Percentiles rank a stretch among this genome's conserved stretches.
phyloP scores from a whole-genome alignment of 306 rosid genomes.

The Lagenaria siceraria region DNA sequence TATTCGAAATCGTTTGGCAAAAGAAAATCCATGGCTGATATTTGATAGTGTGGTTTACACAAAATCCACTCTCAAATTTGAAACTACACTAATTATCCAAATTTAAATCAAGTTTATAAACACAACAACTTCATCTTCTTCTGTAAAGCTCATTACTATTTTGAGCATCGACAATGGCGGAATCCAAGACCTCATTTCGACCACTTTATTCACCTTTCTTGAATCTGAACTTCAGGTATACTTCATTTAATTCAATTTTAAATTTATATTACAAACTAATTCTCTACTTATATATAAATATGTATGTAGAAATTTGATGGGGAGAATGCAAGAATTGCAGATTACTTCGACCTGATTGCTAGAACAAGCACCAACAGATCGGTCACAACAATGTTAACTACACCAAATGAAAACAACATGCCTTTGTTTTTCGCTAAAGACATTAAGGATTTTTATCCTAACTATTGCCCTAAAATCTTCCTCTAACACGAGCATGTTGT shows the following conservation, averaged over 20 bases:
- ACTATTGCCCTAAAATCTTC: background rate
- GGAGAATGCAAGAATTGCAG: background rate
- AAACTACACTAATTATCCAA: too few relatives aligned
- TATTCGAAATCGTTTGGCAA: too few relatives aligned
- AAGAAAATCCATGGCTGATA: too few relatives aligned
- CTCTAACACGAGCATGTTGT: background rate
- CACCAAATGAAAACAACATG: background rate
- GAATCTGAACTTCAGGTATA: background rate
- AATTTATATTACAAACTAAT: too few relatives aligned
- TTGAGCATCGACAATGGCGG: slow-evolving; percentile 82
- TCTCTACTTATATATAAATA: too few relatives aligned
- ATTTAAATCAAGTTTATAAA: too few relatives aligned
- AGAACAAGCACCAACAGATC: background rate
- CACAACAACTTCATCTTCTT: slow-evolving; percentile 18
- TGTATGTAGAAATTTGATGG: background rate
- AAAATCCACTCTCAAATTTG: too few relatives aligned
- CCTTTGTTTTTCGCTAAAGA: background rate
- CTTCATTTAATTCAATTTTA: slow-evolving; percentile 10
- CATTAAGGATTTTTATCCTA: background rate
- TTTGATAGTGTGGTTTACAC: too few relatives aligned
- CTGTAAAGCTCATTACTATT: slow-evolving; percentile 35
- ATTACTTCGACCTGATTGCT: background rate
- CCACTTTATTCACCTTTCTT: slow-evolving; percentile 34
- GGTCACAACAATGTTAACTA: background rate
- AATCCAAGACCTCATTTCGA: slow-evolving; percentile 56